These are phyloP conservation scores for Diutina neorugosa DNA, from an alignment of 1,139 yeast genomes.

Conservation along the genomic window DNA sequence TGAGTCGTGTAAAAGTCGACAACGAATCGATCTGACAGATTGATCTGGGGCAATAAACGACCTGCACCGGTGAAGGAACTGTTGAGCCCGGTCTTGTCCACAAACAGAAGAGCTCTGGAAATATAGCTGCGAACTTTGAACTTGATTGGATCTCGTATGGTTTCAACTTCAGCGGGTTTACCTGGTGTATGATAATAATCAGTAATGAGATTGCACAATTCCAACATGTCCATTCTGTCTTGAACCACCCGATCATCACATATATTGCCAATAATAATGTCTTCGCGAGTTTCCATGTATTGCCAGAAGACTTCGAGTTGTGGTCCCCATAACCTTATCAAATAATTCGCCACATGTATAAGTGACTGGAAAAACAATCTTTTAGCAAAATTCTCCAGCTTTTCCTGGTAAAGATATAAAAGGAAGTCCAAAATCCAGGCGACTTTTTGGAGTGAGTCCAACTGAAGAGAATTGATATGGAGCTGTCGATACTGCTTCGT, in stretches of 20 bases:
- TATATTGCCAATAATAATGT: not conserved
- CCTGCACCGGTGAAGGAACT: not conserved
- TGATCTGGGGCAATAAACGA: not conserved
- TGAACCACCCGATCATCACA: not conserved
- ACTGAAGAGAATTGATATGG: not conserved
- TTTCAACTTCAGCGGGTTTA: not conserved
- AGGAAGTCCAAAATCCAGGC: not conserved
- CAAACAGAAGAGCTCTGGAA: not conserved
- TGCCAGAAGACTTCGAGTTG: not conserved
- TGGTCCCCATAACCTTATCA: not conserved
- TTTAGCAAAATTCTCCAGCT: not conserved
- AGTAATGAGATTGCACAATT: not conserved
- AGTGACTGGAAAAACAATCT: not conserved
- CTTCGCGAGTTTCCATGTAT: not conserved
- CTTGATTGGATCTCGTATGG: not conserved
- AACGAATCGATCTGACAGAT: not conserved
- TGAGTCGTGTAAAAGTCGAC: not conserved
- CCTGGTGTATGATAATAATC: not conserved
- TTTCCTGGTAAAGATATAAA: not conserved
- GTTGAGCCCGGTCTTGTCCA: not conserved
- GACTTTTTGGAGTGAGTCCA: not conserved
- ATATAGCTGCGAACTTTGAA: not conserved
- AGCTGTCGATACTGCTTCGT: not conserved
- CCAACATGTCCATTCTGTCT: constrained; percentile 1
- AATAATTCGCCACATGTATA: not conserved